A percentile compares a stretch with the other conserved stretches of the same genome.
phyloP scores from a whole-genome alignment of 2,329 filamentous ascomycete species.

The Ceratocystis variospora region DNA sequence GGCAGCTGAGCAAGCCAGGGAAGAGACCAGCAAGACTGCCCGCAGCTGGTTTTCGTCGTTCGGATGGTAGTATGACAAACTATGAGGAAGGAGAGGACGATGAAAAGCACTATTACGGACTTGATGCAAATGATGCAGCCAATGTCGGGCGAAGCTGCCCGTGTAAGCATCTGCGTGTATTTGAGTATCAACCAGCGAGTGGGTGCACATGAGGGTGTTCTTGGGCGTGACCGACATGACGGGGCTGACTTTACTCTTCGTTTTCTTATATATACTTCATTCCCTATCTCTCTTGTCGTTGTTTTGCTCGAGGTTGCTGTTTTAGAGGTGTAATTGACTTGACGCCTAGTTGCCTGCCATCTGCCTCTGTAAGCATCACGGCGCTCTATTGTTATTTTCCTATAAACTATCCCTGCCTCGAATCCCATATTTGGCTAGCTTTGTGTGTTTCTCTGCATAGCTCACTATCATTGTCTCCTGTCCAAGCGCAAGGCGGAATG shows the following conservation, averaged over 20 bases:
- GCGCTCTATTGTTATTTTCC: not conserved
- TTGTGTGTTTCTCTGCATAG: not conserved
- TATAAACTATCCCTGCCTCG: not conserved
- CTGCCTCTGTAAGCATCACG: not conserved
- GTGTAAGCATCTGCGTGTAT: not conserved
- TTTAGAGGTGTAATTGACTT: not conserved
- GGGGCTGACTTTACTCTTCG: not conserved
- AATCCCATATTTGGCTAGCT: not conserved
- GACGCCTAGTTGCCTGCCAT: not conserved
- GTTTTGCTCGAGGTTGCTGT: not conserved
- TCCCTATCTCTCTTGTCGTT: not conserved
- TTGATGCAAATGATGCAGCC: too few species aligned
- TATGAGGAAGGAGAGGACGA: too few species aligned
- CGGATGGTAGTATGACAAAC: constrained; percentile 10
- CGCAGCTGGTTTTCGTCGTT: constrained; percentile 18
- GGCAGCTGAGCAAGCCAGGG: constrained; percentile 11
- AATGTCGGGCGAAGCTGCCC: too few species aligned
- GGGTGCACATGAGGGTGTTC: not conserved
- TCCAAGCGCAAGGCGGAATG: too few species aligned
- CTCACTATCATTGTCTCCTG: too few species aligned
- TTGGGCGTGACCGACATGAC: not conserved
- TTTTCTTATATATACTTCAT: too few species aligned
- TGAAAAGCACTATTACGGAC: too few species aligned
- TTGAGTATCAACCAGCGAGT: not conserved
- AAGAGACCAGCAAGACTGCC: constrained; percentile 15